These are phyloP conservation scores for Malania oleifera DNA, from an alignment of 164 flowering plant species.

Conservation along the genomic window DNA sequence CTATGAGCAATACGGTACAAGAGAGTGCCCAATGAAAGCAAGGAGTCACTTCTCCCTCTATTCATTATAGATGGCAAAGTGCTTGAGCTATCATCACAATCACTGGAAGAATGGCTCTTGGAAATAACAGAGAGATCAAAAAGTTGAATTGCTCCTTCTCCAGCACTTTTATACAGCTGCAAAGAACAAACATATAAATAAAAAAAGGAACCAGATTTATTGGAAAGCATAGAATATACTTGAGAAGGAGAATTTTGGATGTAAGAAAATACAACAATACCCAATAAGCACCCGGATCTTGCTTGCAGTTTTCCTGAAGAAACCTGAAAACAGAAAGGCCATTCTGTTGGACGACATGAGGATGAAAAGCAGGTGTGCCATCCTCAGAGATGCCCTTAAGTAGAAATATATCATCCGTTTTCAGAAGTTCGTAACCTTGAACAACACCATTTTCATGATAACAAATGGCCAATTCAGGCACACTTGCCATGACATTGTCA, in stretches of 20 bases:
- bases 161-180: constrained; percentile 91
- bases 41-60: constrained; percentile 67
- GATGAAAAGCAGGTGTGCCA: constrained; percentile 93
- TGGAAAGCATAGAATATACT: neutral
- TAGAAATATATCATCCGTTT: constrained; percentile 90
- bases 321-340: constrained; percentile 93
- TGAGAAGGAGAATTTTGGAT: neutral
- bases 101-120: constrained; percentile 50
- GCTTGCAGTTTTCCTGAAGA: constrained; percentile 94
- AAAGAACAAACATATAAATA: constrained; percentile 5
- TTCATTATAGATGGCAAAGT: constrained; percentile 65
- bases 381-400: constrained; percentile 88
- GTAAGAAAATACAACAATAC: constrained; percentile 30
- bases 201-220: neutral
- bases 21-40: constrained; percentile 78
- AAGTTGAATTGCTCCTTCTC: constrained; percentile 92
- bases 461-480: constrained; percentile 94
- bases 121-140: constrained; percentile 88
- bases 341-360: constrained; percentile 95
- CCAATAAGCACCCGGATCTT: constrained; percentile 99
- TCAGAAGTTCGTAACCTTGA: constrained; percentile 91
- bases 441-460: constrained; percentile 94
- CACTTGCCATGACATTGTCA: constrained; percentile 98
- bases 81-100: constrained; percentile 44
- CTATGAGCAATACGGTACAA: constrained; percentile 89